Conservation (phyloP, 2,329 filamentous ascomycete genomes). For the Penicillium sp. region DNA sequence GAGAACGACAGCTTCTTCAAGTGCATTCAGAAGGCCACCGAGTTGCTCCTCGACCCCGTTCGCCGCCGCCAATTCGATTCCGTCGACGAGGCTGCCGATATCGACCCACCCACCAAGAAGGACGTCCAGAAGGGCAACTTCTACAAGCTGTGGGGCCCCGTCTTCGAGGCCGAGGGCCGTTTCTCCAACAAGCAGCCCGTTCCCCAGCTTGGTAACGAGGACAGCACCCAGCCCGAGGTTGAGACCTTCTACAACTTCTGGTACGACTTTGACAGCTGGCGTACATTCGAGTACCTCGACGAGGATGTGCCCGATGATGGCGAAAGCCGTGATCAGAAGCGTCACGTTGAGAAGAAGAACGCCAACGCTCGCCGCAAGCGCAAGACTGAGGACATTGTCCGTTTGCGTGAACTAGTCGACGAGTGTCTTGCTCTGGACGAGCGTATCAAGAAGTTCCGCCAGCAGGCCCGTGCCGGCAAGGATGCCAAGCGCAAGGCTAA, state of each 20-base stretch:
- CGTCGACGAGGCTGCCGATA: constrained; percentile 88
- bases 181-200: constrained; percentile 92
- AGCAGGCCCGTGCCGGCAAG: constrained; percentile 88
- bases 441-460: constrained; percentile 95
- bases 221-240: constrained; percentile 82
- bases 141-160: constrained; percentile 89
- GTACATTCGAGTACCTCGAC: constrained; percentile 95
- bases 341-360: constrained; percentile 98
- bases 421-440: constrained; percentile 80
- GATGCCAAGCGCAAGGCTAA: constrained; percentile 90
- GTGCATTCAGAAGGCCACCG: constrained; percentile 98
- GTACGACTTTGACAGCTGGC: constrained; percentile 99
- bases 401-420: constrained; percentile 85
- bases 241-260: constrained; percentile 99
- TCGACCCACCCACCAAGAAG: constrained; percentile 91
- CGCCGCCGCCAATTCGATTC: constrained; percentile 96
- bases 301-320: constrained; percentile 99
- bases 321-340: constrained; percentile 98
- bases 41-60: constrained; percentile 85
- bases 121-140: constrained; percentile 80
- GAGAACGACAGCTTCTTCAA: constrained; percentile 98
- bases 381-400: constrained; percentile 95
- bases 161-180: constrained; percentile 87
- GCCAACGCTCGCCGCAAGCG: constrained; percentile 97
- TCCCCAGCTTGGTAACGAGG: constrained; percentile 77